A percentile compares a stretch with the other conserved stretches of the same genome.
These are phyloP conservation scores for Nasturtium officinale DNA, from an alignment of 345 rosid genomes.

Conservation along the genomic window DNA sequence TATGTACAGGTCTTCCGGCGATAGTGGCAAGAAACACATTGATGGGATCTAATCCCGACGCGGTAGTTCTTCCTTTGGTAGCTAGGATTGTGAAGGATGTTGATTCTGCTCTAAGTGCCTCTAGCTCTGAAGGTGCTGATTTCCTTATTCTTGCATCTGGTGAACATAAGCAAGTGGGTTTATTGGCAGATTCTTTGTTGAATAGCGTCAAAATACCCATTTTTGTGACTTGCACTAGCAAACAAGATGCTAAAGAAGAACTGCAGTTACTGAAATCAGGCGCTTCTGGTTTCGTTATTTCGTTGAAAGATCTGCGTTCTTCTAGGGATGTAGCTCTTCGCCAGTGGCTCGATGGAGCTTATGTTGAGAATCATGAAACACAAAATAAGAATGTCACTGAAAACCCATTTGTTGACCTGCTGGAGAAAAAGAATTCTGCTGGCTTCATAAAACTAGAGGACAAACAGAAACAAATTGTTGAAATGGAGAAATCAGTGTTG, in stretches of 20 bases:
- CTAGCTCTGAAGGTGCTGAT: constrained; percentile 97
- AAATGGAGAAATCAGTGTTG: constrained; percentile 68
- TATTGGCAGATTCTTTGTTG: constrained; percentile 46
- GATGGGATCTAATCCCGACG: constrained; percentile 66
- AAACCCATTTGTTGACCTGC: constrained; percentile 38
- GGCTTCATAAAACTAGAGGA: constrained; percentile 73
- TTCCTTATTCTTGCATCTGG: constrained; percentile 60
- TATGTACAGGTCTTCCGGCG: constrained; percentile 73
- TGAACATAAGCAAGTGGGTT: constrained; percentile 47
- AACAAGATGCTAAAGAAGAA: constrained; percentile 36
- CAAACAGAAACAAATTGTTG: constrained; percentile 66
- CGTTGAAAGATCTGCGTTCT: constrained; percentile 66
- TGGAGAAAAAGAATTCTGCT: constrained; percentile 41
- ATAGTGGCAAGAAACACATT: constrained; percentile 89
- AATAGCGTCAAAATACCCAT: constrained; percentile 68
- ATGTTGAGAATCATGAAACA: constrained; percentile 34
- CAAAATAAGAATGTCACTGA: constrained; percentile 39
- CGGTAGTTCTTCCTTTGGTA: constrained; percentile 82
- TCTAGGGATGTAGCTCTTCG: constrained; percentile 55
- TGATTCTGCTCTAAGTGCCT: constrained; percentile 63
- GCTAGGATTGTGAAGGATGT: constrained; percentile 71
- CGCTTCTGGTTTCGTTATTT: constrained; percentile 78
- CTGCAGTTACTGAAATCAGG: constrained; percentile 56
- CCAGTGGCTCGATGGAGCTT: constrained; percentile 47
- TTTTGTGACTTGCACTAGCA: constrained; percentile 45